Evolutionary conservation across 2,329 filamentous ascomycete species (phyloP).

Genomic region (Hymenoscyphus fraxineus): DNA sequence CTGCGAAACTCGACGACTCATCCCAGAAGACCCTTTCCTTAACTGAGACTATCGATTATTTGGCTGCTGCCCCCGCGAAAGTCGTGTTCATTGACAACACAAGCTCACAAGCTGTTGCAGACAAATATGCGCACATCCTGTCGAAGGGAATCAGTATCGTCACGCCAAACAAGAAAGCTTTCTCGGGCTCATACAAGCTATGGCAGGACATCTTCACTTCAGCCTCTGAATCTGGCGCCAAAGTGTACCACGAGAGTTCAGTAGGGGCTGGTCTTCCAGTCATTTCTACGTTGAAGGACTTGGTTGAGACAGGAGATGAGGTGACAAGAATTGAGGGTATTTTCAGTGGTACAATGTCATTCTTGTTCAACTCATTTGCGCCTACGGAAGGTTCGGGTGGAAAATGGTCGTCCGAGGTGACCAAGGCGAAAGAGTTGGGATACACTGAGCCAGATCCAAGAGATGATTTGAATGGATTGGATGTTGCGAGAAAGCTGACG

Average conservation of each 20-base stretch:
- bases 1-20: slow-evolving; percentile 62
- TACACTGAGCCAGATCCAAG: slow-evolving; percentile 88
- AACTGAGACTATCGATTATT: slow-evolving; percentile 70
- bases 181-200: slow-evolving; percentile 73
- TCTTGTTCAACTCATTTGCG: slow-evolving; percentile 96
- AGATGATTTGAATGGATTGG: slow-evolving; percentile 81
- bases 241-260: slow-evolving; percentile 92
- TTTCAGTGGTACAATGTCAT: slow-evolving; percentile 96
- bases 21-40: slow-evolving; percentile 62
- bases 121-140: slow-evolving; percentile 77
- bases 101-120: slow-evolving; percentile 80
- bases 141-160: slow-evolving; percentile 82
- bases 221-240: slow-evolving; percentile 66
- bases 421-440: slow-evolving; percentile 85
- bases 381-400: slow-evolving; percentile 72
- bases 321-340: slow-evolving; percentile 93
- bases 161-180: slow-evolving; percentile 98
- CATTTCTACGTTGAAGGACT: slow-evolving; percentile 87
- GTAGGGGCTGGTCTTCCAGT: slow-evolving; percentile 92
- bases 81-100: slow-evolving; percentile 93
- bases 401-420: slow-evolving; percentile 87
- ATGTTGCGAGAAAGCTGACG: slow-evolving; percentile 92
- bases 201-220: slow-evolving; percentile 85
- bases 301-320: slow-evolving; percentile 90
- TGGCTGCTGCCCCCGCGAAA: slow-evolving; percentile 72